Percentiles rank a stretch among this genome's conserved stretches.
phyloP scores from a whole-genome alignment of 2,329 filamentous ascomycete species.

The Alternaria sp. region DNA sequence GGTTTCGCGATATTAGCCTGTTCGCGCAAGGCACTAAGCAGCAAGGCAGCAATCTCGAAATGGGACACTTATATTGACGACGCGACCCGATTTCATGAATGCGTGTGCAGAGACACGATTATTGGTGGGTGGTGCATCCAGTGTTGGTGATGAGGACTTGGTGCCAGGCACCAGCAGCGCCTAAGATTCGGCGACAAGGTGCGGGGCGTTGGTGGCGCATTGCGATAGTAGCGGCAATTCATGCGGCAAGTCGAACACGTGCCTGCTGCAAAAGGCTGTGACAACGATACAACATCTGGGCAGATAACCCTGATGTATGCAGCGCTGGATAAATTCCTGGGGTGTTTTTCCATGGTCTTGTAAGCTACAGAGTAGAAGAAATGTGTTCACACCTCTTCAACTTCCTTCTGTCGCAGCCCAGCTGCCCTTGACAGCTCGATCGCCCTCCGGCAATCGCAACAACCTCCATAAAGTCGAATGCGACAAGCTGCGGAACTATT shows the following conservation, averaged over 20 bases:
- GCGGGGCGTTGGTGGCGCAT: not conserved
- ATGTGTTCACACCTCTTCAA: not conserved
- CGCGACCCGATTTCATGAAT: not conserved
- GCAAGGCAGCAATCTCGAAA: not conserved
- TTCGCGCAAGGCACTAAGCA: not conserved
- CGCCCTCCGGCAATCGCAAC: rapidly evolving
- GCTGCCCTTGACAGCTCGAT: not conserved
- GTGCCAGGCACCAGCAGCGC: not conserved
- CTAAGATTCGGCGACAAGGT: not conserved
- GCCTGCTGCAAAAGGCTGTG: not conserved
- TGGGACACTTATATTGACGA: not conserved
- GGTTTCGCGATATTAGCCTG: not conserved
- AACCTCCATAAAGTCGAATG: rapidly evolving
- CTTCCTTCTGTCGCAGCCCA: not conserved
- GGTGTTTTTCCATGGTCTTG: not conserved
- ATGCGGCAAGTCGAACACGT: not conserved
- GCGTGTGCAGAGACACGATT: not conserved
- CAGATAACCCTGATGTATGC: not conserved
- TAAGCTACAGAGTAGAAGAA: not conserved
- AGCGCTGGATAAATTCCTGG: not conserved
- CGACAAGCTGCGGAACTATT: not conserved
- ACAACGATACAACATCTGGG: not conserved
- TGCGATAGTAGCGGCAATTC: not conserved
- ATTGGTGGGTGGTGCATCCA: not conserved
- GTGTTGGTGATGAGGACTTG: not conserved